phyloP scores from a whole-genome alignment of 2,329 filamentous ascomycete species.

The Colletotrichum tamarilloi region DNA sequence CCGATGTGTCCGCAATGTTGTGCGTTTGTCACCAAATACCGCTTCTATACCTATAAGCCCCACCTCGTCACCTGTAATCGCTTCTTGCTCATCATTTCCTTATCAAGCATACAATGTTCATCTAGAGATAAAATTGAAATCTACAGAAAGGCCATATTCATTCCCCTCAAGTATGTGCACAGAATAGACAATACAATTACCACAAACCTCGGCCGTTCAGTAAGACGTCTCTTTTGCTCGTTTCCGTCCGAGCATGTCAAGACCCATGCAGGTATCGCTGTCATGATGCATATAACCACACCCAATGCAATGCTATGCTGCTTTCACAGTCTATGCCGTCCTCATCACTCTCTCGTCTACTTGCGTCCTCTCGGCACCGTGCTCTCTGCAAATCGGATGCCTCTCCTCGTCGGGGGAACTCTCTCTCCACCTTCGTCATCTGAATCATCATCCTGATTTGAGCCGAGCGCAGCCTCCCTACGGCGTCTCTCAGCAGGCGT shows the following conservation, averaged over 20 bases:
- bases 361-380: constrained; percentile 40
- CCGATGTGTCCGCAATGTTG: background rate
- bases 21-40: background rate
- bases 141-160: background rate
- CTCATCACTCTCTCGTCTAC: constrained; percentile 8
- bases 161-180: constrained; percentile 8
- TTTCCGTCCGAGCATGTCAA: constrained; percentile 14
- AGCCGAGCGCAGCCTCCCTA: constrained; percentile 78
- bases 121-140: background rate
- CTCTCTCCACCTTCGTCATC: constrained; percentile 69
- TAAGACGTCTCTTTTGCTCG: background rate
- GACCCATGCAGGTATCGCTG: constrained; percentile 14
- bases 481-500: constrained; percentile 80
- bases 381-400: constrained; percentile 71
- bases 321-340: constrained; percentile 12
- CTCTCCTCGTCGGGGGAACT: constrained; percentile 62
- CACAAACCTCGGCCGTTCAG: constrained; percentile 27
- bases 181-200: constrained; percentile 33
- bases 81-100: background rate
- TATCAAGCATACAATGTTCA: background rate
- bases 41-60: background rate
- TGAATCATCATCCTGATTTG: constrained; percentile 61
- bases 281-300: constrained; percentile 26
- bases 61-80: background rate
- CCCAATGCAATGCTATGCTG: constrained; percentile 32